phyloP scores from a whole-genome alignment of 192 early-diverging fungal genomes.

The Haplosporangium gracile region DNA sequence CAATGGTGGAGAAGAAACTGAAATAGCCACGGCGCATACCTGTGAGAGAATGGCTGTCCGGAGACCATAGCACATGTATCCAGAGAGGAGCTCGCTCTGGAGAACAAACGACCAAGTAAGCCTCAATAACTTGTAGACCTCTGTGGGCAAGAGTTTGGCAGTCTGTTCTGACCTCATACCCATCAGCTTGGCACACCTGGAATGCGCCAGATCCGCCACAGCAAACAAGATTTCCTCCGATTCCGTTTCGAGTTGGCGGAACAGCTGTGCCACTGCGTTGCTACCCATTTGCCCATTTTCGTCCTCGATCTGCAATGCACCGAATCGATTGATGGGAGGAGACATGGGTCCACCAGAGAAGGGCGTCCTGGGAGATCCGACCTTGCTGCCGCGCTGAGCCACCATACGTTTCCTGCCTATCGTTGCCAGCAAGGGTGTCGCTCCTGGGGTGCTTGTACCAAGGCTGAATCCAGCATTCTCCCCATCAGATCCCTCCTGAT shows the following conservation, averaged over 20 bases:
- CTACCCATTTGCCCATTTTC: slow-evolving; percentile 32
- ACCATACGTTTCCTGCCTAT: slow-evolving; percentile 14
- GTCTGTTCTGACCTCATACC: slow-evolving; percentile 91
- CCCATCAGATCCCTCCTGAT: slow-evolving; percentile 29
- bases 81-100: slow-evolving; percentile 82
- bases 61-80: slow-evolving; percentile 91
- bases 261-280: slow-evolving; percentile 26
- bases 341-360: slow-evolving; percentile 14
- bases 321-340: slow-evolving; percentile 28
- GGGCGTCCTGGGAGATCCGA: slow-evolving; percentile 12
- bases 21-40: slow-evolving; percentile 38
- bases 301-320: slow-evolving; percentile 25
- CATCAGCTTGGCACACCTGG: slow-evolving; percentile 89
- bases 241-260: slow-evolving; percentile 73
- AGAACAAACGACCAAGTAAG: slow-evolving; percentile 88
- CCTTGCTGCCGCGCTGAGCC: slow-evolving; percentile 1
- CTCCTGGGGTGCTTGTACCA: slow-evolving; percentile 40
- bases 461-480: slow-evolving; percentile 47
- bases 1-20: not conserved
- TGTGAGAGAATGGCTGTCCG: slow-evolving; percentile 91
- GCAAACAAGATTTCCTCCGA: slow-evolving; percentile 81
- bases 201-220: slow-evolving; percentile 89
- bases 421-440: slow-evolving; percentile 25
- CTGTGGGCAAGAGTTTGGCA: slow-evolving; percentile 85
- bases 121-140: slow-evolving; percentile 88